Conservation (phyloP, 116 monocot genomes). For the Phalaenopsis hybrid region DNA sequence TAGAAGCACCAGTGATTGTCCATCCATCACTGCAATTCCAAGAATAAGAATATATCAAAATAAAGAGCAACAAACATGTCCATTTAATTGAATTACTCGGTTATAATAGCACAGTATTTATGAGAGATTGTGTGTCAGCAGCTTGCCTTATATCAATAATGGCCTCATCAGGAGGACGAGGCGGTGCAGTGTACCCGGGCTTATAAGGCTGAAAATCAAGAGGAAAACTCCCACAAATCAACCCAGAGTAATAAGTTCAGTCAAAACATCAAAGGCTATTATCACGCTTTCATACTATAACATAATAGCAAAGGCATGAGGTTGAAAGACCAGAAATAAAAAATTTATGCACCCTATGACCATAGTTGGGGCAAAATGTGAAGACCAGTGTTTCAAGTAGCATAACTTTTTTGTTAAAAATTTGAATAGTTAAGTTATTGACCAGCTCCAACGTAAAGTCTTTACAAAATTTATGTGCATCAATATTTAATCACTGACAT, state of each 20-base stretch:
- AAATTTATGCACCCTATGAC: background rate
- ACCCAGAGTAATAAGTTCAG: background rate
- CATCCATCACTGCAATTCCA: slow-evolving; percentile 54
- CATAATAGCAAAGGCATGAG: background rate
- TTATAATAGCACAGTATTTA: background rate
- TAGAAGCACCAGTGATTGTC: slow-evolving; percentile 60
- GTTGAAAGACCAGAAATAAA: background rate
- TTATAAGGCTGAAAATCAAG: slow-evolving; percentile 55
- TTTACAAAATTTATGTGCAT: background rate
- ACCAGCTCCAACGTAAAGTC: no score
- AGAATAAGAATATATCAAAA: background rate
- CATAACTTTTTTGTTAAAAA: background rate
- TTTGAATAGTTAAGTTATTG: background rate
- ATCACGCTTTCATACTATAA: background rate
- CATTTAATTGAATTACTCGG: background rate
- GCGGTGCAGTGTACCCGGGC: slow-evolving; percentile 67
- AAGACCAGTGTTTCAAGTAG: background rate
- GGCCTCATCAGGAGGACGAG: slow-evolving; percentile 63
- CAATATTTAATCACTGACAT: background rate
- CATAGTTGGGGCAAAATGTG: background rate
- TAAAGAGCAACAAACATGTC: background rate
- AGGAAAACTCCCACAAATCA: background rate
- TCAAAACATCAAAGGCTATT: background rate
- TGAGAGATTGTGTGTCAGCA: background rate
- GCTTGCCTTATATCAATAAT: slow-evolving; percentile 65